Evolutionary conservation across 225 moss, liverwort and hornwort genomes (phyloP).

Genomic region (Bryum argenteum): DNA sequence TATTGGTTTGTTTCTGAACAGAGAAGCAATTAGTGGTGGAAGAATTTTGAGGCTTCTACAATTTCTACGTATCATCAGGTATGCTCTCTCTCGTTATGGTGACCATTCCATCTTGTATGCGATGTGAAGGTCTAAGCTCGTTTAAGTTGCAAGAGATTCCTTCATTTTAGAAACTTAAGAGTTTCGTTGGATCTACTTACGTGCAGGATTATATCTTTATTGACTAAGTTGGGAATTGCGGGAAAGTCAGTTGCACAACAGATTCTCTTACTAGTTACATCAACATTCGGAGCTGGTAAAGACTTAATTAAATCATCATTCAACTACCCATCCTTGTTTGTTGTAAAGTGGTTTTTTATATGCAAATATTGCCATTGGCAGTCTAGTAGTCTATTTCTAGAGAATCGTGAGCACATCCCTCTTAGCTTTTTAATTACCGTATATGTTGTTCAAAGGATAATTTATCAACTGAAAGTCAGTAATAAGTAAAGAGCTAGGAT

Average conservation of each 20-base stretch:
- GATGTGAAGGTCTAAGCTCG: constrained; percentile 3
- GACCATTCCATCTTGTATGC: constrained; percentile 9
- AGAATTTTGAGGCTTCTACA: constrained; percentile 61
- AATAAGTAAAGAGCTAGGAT: constrained; percentile 1
- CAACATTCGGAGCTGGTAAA: constrained; percentile 78
- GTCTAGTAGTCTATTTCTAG: constrained; percentile 7
- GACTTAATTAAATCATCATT: background rate
- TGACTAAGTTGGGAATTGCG: constrained; percentile 59
- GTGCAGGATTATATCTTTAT: constrained; percentile 62
- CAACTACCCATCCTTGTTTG: constrained; percentile 17
- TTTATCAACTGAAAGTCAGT: background rate
- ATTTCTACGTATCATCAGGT: constrained; percentile 81
- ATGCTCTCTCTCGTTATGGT: constrained; percentile 14
- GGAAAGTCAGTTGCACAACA: constrained; percentile 78
- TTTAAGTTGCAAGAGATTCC: background rate
- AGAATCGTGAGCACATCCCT: constrained; percentile 15
- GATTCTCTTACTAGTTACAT: constrained; percentile 57
- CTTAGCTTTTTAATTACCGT: constrained; percentile 5
- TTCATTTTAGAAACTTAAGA: constrained; percentile 1
- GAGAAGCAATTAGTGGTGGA: constrained; percentile 37
- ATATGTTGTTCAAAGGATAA: background rate
- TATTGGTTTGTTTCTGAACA: constrained; percentile 32
- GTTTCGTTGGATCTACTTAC: background rate
- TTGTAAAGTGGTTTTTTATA: constrained; percentile 7
- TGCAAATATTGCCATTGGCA: background rate